Evolutionary conservation across 225 moss, liverwort and hornwort genomes (phyloP).

Genomic region (Bryum argenteum): DNA sequence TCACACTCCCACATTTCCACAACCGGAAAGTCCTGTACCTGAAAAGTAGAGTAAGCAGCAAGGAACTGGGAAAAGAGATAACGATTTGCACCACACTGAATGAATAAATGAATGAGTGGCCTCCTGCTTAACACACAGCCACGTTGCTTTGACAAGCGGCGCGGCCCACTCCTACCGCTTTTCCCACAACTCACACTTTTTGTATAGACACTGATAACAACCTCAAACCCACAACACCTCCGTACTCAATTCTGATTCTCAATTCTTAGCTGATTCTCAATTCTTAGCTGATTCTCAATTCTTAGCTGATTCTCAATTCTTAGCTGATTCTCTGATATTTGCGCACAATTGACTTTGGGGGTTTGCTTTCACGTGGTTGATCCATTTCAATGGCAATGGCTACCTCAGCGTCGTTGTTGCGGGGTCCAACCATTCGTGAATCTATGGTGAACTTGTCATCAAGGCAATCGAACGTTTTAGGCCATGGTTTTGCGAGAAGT

Average conservation of each 20-base stretch:
- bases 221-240: no score
- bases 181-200: background rate
- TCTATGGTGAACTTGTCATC: conserved; percentile 1
- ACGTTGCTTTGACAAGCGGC: conserved; percentile 21
- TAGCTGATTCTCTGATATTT: background rate
- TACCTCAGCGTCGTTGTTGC: conserved; percentile 30
- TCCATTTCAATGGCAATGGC: conserved; percentile 27
- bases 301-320: no score
- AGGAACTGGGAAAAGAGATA: background rate
- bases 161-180: conserved; percentile 17
- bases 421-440: conserved; percentile 31
- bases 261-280: no score
- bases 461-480: conserved; percentile 11
- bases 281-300: no score
- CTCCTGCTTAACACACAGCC: conserved; percentile 24
- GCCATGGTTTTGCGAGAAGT: background rate
- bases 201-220: no score
- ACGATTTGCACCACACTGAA: background rate
- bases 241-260: no score
- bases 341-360: background rate
- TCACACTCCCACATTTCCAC: no score
- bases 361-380: background rate
- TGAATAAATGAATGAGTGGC: conserved; percentile 17
- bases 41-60: no score
- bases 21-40: no score